These are phyloP conservation scores for Leccinum pachyderme DNA, from an alignment of 1,284 basidiomycete species.

Conservation along the genomic window DNA sequence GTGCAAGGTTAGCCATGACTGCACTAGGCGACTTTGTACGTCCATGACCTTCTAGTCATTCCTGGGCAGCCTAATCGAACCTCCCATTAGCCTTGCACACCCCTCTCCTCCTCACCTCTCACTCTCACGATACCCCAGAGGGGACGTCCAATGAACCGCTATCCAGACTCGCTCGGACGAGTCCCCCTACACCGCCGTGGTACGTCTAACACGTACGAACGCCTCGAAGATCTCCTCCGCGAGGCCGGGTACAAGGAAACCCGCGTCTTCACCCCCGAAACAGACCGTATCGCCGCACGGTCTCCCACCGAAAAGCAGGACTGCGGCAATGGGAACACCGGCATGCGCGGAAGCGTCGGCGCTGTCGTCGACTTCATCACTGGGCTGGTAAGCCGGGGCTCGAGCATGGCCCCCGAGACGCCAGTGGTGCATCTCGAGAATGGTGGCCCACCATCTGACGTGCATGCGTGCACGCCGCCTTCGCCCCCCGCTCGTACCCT, in stretches of 20 bases:
- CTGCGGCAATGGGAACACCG: constrained; percentile 20
- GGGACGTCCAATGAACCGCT: constrained; percentile 42
- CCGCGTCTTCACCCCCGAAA: constrained; percentile 80
- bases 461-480: constrained; percentile 30
- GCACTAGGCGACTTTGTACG: constrained; percentile 15
- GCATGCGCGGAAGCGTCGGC: constrained; percentile 42
- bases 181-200: constrained; percentile 73
- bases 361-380: constrained; percentile 60
- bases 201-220: constrained; percentile 75
- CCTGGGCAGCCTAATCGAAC: constrained; percentile 13
- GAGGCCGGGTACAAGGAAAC: constrained; percentile 91
- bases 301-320: constrained; percentile 32
- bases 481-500: constrained; percentile 32
- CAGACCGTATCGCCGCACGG: constrained; percentile 46
- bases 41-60: background rate
- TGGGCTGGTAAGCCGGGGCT: constrained; percentile 44
- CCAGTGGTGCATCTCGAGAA: constrained; percentile 6
- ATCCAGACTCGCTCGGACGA: constrained; percentile 53
- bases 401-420: constrained; percentile 27
- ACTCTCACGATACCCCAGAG: constrained; percentile 40
- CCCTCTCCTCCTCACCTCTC: constrained; percentile 5
- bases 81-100: constrained; percentile 13
- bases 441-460: constrained; percentile 3
- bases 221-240: constrained; percentile 76
- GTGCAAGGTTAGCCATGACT: no score